phyloP scores from a whole-genome alignment of 108 stramenopile genomes.

The Nitzschia putrida region DNA sequence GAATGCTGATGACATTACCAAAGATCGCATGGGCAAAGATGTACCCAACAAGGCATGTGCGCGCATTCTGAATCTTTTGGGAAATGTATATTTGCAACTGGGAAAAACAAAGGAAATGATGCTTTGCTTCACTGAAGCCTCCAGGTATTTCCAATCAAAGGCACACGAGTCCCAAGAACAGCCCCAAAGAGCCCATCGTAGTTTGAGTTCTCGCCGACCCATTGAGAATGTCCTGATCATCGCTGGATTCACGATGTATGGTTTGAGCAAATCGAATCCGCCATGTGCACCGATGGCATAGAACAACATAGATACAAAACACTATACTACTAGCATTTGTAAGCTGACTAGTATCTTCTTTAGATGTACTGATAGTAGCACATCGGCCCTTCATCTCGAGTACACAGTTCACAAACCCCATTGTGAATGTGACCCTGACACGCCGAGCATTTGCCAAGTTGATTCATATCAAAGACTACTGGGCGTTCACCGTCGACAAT shows the following conservation, averaged over 20 bases:
- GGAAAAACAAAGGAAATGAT: slow-evolving; percentile 47
- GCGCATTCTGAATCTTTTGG: slow-evolving; percentile 42
- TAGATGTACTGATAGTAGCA: slow-evolving; percentile 41
- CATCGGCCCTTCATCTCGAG: neutral
- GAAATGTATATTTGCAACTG: slow-evolving; percentile 47
- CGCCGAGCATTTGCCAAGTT: slow-evolving; percentile 18
- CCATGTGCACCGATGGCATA: slow-evolving; percentile 65
- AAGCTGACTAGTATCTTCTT: too few relatives aligned
- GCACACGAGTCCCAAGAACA: neutral
- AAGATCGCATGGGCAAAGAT: slow-evolving; percentile 5
- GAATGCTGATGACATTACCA: slow-evolving; percentile 3
- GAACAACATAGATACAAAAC: slow-evolving; percentile 4
- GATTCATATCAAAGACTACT: slow-evolving; percentile 27
- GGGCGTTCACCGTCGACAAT: slow-evolving; percentile 8
- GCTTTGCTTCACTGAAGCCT: slow-evolving; percentile 47
- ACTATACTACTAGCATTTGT: too few relatives aligned
- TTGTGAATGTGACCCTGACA: slow-evolving; percentile 5
- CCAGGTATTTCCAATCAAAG: slow-evolving; percentile 32
- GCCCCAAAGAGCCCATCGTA: neutral
- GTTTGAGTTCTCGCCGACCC: slow-evolving; percentile 28
- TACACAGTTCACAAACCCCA: slow-evolving; percentile 17
- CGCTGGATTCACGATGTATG: slow-evolving; percentile 48
- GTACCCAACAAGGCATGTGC: slow-evolving; percentile 23
- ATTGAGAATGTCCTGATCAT: slow-evolving; percentile 21
- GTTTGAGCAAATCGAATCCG: slow-evolving; percentile 53